Percentiles rank a stretch among this genome's conserved stretches.
Evolutionary conservation across 148 eudicot genomes (phyloP).

Genomic region (Rhododendron ovatum): DNA sequence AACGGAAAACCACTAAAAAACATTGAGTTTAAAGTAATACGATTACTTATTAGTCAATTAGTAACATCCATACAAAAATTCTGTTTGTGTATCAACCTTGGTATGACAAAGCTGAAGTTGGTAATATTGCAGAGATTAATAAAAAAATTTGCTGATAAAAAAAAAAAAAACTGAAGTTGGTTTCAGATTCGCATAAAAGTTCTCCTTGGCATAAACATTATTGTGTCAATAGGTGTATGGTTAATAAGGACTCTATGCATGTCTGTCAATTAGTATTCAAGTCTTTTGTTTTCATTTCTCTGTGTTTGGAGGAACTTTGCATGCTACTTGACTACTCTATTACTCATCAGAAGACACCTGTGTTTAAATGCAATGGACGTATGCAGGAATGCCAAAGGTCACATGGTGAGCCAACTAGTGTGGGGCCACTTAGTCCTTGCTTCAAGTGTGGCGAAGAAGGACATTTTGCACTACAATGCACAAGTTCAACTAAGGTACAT

Average conservation of each 20-base stretch:
- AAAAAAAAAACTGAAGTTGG: background rate
- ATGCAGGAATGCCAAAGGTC: constrained; percentile 44
- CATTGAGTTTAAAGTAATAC: background rate
- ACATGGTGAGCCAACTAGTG: constrained; percentile 38
- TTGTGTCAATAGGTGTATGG: background rate
- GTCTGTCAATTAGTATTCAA: background rate
- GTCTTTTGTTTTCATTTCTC: background rate
- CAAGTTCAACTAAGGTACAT: constrained; percentile 19
- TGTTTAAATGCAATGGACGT: background rate
- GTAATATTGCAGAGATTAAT: too few species aligned
- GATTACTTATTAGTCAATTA: background rate
- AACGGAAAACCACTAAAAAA: background rate
- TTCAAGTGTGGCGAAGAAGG: constrained; percentile 51
- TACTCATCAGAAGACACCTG: background rate
- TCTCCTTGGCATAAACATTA: background rate
- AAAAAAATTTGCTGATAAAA: too few species aligned
- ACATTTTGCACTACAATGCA: constrained; percentile 19
- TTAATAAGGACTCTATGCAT: background rate
- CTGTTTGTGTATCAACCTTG: background rate
- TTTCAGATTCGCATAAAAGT: background rate
- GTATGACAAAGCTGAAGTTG: background rate
- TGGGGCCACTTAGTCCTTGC: constrained; percentile 46
- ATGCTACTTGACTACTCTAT: background rate
- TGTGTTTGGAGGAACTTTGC: background rate
- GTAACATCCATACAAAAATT: background rate